Percentiles rank a stretch among this genome's conserved stretches.
phyloP scores from a whole-genome alignment of 2,329 filamentous ascomycete genomes.

The Colletotrichum euphorbiae region DNA sequence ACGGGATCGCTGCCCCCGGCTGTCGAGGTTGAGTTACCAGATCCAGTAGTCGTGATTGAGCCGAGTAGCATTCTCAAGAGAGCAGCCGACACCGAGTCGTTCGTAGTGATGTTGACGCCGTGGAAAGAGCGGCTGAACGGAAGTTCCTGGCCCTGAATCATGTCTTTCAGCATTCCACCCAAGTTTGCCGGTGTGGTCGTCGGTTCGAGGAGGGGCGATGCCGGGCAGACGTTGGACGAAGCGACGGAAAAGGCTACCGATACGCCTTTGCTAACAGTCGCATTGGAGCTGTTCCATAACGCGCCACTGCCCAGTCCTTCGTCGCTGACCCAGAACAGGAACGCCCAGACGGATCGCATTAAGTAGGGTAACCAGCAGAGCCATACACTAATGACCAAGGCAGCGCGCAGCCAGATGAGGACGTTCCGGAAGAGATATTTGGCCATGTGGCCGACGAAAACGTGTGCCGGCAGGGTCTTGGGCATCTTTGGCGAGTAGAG shows the following conservation, averaged over 20 bases:
- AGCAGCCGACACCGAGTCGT: constrained; percentile 49
- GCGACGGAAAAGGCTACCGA: constrained; percentile 40
- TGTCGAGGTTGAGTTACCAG: constrained; percentile 19
- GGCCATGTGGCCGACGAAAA: constrained; percentile 84
- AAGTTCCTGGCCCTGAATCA: constrained; percentile 44
- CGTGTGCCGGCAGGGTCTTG: constrained; percentile 77
- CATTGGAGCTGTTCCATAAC: constrained; percentile 39
- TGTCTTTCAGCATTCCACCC: constrained; percentile 50
- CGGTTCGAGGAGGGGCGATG: constrained; percentile 49
- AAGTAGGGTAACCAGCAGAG: constrained; percentile 87
- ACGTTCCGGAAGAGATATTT: constrained; percentile 79
- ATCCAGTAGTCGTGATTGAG: constrained; percentile 42
- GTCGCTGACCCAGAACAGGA: constrained; percentile 95
- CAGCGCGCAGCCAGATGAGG: constrained; percentile 80
- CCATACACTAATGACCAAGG: constrained; percentile 88
- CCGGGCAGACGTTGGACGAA: constrained; percentile 48
- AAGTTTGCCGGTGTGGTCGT: constrained; percentile 46
- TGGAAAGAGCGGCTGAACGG: constrained; percentile 45
- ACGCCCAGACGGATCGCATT: constrained; percentile 92
- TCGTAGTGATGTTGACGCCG: constrained; percentile 48
- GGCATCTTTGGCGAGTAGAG: constrained; percentile 97
- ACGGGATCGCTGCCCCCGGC: constrained; percentile 37
- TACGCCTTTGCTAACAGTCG: constrained; percentile 31
- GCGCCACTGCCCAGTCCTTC: constrained; percentile 65
- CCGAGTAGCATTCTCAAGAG: constrained; percentile 47